phyloP scores from a whole-genome alignment of 2,329 filamentous ascomycete genomes.

The Tolypocladium tropicale region DNA sequence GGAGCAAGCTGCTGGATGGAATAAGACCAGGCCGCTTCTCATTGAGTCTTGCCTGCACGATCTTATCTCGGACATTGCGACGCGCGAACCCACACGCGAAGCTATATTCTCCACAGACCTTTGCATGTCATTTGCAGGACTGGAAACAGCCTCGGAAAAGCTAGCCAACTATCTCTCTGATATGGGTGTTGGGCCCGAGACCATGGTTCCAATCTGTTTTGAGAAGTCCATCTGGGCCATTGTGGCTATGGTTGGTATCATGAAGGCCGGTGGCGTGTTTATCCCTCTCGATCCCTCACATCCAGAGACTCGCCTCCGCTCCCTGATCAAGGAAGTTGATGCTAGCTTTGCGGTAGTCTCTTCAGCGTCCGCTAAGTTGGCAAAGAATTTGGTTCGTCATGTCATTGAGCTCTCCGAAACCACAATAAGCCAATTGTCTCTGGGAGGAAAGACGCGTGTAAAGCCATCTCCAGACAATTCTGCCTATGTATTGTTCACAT shows the following conservation, averaged over 20 bases:
- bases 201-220: conserved; percentile 1
- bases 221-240: conserved; percentile 10
- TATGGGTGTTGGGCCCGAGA: not conserved
- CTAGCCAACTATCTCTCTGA: not conserved
- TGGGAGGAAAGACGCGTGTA: not conserved
- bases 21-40: not conserved
- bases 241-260: conserved; percentile 12
- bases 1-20: not conserved
- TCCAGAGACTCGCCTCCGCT: not conserved
- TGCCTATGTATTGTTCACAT: conserved; percentile 16
- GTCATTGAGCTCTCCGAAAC: not conserved
- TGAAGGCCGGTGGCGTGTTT: conserved; percentile 13
- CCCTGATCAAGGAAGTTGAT: not conserved
- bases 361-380: not conserved
- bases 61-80: conserved; percentile 2
- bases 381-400: not conserved
- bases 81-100: not conserved
- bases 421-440: not conserved
- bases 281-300: not conserved
- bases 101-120: conserved; percentile 5
- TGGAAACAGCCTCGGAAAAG: not conserved
- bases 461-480: not conserved
- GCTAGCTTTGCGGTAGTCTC: not conserved
- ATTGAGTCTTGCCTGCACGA: conserved; percentile 14
- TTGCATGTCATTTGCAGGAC: not conserved